Evolutionary conservation across 2,329 filamentous ascomycete species (phyloP).

Genomic region (Hymenoscyphus repandus): DNA sequence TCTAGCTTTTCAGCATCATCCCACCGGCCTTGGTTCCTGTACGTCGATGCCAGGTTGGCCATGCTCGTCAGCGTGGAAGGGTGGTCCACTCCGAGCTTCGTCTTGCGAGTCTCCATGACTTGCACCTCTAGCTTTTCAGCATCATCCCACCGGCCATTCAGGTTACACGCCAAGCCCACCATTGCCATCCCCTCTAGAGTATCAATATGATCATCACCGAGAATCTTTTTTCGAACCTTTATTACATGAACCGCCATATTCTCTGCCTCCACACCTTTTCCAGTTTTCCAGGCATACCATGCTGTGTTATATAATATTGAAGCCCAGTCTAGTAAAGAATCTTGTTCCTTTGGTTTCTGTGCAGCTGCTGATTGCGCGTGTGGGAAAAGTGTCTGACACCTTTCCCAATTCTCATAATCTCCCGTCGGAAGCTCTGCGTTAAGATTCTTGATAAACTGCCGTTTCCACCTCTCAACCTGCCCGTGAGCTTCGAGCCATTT

Average conservation of each 20-base stretch:
- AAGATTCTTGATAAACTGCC: constrained; percentile 29
- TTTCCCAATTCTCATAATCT: constrained; percentile 21
- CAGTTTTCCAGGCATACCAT: constrained; percentile 17
- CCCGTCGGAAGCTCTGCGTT: constrained; percentile 16
- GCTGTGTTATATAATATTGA: constrained; percentile 19
- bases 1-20: no score
- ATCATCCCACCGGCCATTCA: constrained; percentile 8
- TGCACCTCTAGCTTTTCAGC: neutral
- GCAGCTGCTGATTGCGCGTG: constrained; percentile 16
- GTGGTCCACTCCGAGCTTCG: constrained; percentile 11
- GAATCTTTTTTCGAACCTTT: constrained; percentile 12
- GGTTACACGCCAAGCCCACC: constrained; percentile 7
- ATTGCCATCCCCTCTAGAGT: constrained; percentile 17
- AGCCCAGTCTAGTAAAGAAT: constrained; percentile 19
- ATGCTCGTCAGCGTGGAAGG: constrained; percentile 12
- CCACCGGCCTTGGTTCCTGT: no score
- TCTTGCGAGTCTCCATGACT: constrained; percentile 6
- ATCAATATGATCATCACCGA: constrained; percentile 17
- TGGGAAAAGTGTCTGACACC: constrained; percentile 19
- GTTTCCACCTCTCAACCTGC: constrained; percentile 28
- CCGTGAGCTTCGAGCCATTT: constrained; percentile 31
- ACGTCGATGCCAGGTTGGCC: constrained; percentile 9
- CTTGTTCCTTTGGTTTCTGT: constrained; percentile 15
- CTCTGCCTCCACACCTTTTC: constrained; percentile 12
- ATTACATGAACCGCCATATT: constrained; percentile 13